Evolutionary conservation across 805 yeast genomes (phyloP).

Genomic region (Hanseniaspora jakobsenii): DNA sequence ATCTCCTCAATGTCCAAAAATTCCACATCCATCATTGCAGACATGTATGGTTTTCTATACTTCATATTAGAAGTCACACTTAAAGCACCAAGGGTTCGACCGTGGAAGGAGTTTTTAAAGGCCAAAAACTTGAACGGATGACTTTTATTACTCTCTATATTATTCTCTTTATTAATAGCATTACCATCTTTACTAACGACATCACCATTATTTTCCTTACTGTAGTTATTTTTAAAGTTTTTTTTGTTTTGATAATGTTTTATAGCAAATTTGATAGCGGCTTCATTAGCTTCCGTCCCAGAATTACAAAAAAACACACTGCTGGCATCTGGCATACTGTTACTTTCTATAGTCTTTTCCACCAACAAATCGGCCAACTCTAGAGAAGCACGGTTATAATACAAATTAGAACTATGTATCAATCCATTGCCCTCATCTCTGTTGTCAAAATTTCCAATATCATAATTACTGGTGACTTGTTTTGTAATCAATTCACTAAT

Average conservation of each 20-base stretch:
- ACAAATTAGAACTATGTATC: constrained; percentile 76
- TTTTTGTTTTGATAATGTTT: constrained; percentile 55
- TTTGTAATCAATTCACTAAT: constrained; percentile 58
- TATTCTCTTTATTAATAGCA: too few species aligned
- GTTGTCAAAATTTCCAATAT: too few species aligned
- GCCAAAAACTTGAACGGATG: constrained; percentile 71
- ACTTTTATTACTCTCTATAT: too few species aligned
- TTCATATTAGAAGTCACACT: constrained; percentile 87
- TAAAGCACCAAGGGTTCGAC: constrained; percentile 87
- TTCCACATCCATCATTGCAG: constrained; percentile 77
- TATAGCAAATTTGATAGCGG: constrained; percentile 67
- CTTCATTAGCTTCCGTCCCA: constrained; percentile 74
- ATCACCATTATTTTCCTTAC: too few species aligned
- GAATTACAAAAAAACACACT: constrained; percentile 60
- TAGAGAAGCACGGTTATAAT: constrained; percentile 74
- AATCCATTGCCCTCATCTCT: too few species aligned
- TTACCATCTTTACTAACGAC: too few species aligned
- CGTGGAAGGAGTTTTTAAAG: constrained; percentile 87
- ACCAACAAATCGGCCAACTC: constrained; percentile 63
- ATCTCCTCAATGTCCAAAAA: constrained; percentile 31
- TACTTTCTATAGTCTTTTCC: constrained; percentile 50
- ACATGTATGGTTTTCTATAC: constrained; percentile 83
- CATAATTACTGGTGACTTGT: constrained; percentile 42
- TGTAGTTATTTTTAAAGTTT: constrained; percentile 19
- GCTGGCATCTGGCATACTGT: constrained; percentile 73